Conservation (phyloP, 441 rosid species). For the Euphorbia schlechtendalii region DNA sequence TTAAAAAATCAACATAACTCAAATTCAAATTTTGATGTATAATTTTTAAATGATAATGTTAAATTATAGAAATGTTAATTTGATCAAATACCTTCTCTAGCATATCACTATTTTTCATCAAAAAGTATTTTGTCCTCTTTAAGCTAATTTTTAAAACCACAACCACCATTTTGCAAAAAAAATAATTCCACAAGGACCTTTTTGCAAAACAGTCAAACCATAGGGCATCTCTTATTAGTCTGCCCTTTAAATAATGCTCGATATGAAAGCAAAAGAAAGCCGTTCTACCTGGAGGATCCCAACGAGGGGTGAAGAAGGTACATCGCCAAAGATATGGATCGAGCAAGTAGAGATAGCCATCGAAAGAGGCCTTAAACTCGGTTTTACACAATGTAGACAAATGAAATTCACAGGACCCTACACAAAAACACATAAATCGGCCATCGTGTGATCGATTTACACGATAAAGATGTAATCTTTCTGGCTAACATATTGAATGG, state of each 20-base stretch:
- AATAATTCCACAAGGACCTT: no score
- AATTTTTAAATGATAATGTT: no score
- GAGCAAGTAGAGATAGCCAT: constrained; percentile 61
- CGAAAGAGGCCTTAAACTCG: constrained; percentile 51
- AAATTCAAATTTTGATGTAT: no score
- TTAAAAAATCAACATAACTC: no score
- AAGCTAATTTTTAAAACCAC: no score
- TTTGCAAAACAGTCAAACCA: no score
- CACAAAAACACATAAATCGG: background rate
- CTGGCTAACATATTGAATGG: background rate
- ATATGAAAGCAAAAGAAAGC: background rate
- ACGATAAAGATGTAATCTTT: background rate
- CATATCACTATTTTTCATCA: no score
- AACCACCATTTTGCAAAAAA: no score
- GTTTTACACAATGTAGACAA: constrained; percentile 51
- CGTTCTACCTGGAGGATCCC: constrained; percentile 46
- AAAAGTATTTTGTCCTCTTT: no score
- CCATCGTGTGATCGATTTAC: background rate
- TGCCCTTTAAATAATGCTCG: background rate
- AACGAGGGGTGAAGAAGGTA: constrained; percentile 61
- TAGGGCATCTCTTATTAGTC: no score
- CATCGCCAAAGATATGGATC: constrained; percentile 58
- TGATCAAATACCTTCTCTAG: no score
- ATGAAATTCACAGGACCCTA: constrained; percentile 58
- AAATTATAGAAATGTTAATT: no score